phyloP scores from a whole-genome alignment of 805 yeast genomes.

The Nadsonia fulvescens region DNA sequence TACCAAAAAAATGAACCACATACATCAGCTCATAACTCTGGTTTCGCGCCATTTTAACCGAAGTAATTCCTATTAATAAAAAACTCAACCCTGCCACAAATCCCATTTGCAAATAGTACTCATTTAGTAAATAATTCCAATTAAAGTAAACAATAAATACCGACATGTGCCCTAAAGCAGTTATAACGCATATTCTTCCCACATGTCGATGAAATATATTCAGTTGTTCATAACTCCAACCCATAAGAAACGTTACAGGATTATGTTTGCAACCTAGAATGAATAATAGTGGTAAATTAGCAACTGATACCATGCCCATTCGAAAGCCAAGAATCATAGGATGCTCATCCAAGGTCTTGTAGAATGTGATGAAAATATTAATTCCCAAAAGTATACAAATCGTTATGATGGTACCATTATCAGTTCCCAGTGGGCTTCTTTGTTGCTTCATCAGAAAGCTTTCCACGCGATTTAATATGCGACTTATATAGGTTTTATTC shows the following conservation, averaged over 20 bases:
- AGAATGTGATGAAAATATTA: too few species aligned
- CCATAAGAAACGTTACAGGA: constrained; percentile 17
- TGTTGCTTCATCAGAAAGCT: too few species aligned
- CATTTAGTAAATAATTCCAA: constrained; percentile 8
- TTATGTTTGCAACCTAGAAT: constrained; percentile 13
- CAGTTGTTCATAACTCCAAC: constrained; percentile 27
- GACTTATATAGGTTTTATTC: too few species aligned
- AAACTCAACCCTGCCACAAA: constrained; percentile 10
- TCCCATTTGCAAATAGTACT: constrained; percentile 10
- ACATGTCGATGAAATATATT: constrained; percentile 25
- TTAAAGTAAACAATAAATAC: constrained; percentile 10
- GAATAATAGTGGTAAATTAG: constrained; percentile 11
- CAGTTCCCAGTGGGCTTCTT: too few species aligned
- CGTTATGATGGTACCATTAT: too few species aligned
- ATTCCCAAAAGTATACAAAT: too few species aligned
- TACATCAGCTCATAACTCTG: constrained; percentile 11
- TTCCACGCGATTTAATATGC: too few species aligned
- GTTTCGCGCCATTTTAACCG: constrained; percentile 7
- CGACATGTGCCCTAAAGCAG: constrained; percentile 8
- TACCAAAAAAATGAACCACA: constrained; percentile 9
- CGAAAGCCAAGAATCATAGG: constrained; percentile 10
- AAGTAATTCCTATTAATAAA: constrained; percentile 9
- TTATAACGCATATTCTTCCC: constrained; percentile 13
- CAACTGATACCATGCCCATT: constrained; percentile 10
- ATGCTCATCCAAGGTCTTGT: too few species aligned